These are phyloP conservation scores for Penicillium bovifimosum DNA, from an alignment of 495 filamentous ascomycete genomes.

Conservation along the genomic window DNA sequence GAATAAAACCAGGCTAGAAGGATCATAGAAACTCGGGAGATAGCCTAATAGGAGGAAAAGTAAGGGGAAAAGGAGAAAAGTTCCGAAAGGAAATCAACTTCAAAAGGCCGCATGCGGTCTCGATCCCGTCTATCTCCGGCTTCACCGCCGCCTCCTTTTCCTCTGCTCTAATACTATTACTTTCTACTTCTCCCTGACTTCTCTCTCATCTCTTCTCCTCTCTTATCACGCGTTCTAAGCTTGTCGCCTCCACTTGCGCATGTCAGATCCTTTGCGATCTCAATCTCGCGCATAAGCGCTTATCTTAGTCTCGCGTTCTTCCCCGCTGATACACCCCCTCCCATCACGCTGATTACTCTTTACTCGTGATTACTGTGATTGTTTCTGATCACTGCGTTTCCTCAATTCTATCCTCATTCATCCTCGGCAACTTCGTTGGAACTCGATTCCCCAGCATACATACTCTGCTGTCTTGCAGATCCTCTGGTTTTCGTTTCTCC, in stretches of 20 bases:
- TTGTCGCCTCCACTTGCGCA: not conserved
- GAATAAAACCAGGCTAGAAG: not conserved
- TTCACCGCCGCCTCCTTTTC: slow-evolving; percentile 12
- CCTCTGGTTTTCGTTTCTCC: not conserved
- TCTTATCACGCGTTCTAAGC: no score
- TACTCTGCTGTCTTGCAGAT: not conserved
- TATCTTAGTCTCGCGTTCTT: not conserved
- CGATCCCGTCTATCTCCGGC: slow-evolving; percentile 7
- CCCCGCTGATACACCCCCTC: slow-evolving; percentile 5
- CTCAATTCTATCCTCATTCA: not conserved
- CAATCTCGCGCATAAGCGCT: slow-evolving; percentile 5
- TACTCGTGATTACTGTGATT: not conserved
- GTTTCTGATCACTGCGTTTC: no score
- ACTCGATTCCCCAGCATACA: no score
- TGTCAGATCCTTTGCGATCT: not conserved
- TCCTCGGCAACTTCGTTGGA: not conserved
- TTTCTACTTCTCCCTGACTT: not conserved
- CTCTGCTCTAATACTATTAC: not conserved
- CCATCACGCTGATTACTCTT: not conserved
- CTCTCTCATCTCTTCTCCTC: not conserved
- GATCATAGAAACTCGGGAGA: not conserved
- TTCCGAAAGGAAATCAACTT: not conserved
- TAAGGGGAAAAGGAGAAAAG: not conserved
- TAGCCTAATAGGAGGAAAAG: not conserved
- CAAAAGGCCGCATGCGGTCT: slow-evolving; percentile 19